Base-by-base conservation (phyloP, 2,329 filamentous ascomycete species). In the Pseudopyrenochaeta lycopersici region DNA sequence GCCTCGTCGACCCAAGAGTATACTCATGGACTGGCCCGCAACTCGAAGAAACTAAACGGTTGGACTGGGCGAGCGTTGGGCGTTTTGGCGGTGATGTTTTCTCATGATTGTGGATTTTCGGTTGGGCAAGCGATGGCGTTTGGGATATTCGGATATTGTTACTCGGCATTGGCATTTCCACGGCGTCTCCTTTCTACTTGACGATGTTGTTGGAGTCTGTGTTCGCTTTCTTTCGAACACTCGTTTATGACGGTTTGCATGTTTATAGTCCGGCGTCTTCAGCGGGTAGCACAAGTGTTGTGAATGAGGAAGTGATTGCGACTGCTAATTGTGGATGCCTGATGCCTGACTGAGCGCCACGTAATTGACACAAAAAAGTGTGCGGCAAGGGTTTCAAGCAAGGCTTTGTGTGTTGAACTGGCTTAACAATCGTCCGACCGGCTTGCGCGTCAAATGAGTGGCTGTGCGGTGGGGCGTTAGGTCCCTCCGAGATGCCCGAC, bases 61-160 rank as follows among this genome's bases (percentile, higher is more conserved):
- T 79, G 29, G 80, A 82, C 48, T 78, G 79, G 70, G 77, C 80
- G 35, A 82, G 78, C 40, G 80, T 82, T 29, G 80, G 80, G 42
- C 71, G 80, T 48, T 76, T 70, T 67, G 80, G 80, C 27, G 80
- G 80, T 17, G 80, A 82, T 66, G 68, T 71, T 42, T 66, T 70
- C 59, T 71, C 66, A 58, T 68, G 58, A 72, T 55, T 52, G 52
- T 45, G 52, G 50, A 46, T 49, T 51, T 54, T 38, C 32, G 40
- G 52, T 58, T 58, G 52, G 56, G 60, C 46, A 63, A 71, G 69
- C 64, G 67, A 64, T 45, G 69, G 69, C 66, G 69, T 70, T 68
- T 54, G 64, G 61, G 57, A 48, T 57, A 39, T 55, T 58, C 54
- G 53, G 43, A 43, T 58, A 71, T 72, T 72, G 32, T 38, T 68